phyloP scores from a whole-genome alignment of 495 filamentous ascomycete species.

The Penicillium crystallinum region DNA sequence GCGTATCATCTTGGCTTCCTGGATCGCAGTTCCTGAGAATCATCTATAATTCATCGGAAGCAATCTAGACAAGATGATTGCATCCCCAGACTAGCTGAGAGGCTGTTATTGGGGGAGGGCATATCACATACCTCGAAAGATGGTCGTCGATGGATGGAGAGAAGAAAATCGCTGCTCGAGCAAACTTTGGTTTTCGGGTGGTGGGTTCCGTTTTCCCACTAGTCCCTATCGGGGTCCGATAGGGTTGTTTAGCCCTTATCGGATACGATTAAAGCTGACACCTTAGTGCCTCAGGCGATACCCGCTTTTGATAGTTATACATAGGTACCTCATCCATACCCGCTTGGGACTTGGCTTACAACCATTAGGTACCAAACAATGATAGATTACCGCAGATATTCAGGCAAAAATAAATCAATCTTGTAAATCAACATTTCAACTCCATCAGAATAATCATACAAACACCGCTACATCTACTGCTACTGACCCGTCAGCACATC shows the following conservation, averaged over 20 bases:
- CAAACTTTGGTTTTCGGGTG: constrained; percentile 25
- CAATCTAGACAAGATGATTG: constrained; percentile 33
- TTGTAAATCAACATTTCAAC: background rate
- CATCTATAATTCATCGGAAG: constrained; percentile 4
- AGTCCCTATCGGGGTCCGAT: constrained; percentile 33
- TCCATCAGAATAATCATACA: background rate
- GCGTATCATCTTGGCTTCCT: constrained; percentile 56
- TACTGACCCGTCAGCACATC: background rate
- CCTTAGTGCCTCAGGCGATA: constrained; percentile 26
- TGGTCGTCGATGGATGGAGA: constrained; percentile 24
- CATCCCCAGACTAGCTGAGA: constrained; percentile 48
- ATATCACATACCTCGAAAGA: constrained; percentile 45
- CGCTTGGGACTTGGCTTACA: too few relatives aligned
- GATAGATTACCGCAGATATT: background rate
- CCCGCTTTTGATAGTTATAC: too few relatives aligned
- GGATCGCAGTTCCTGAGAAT: constrained; percentile 12
- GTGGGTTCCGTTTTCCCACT: too few relatives aligned
- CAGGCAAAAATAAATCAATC: background rate
- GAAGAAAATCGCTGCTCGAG: background rate
- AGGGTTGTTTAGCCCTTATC: too few relatives aligned
- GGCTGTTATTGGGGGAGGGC: constrained; percentile 29
- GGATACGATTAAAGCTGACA: constrained; percentile 12
- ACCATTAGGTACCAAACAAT: too few relatives aligned
- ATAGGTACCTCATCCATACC: too few relatives aligned
- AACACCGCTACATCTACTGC: background rate